Conservation (phyloP, 495 filamentous ascomycete species). For the Tuber microsphaerosporum region DNA sequence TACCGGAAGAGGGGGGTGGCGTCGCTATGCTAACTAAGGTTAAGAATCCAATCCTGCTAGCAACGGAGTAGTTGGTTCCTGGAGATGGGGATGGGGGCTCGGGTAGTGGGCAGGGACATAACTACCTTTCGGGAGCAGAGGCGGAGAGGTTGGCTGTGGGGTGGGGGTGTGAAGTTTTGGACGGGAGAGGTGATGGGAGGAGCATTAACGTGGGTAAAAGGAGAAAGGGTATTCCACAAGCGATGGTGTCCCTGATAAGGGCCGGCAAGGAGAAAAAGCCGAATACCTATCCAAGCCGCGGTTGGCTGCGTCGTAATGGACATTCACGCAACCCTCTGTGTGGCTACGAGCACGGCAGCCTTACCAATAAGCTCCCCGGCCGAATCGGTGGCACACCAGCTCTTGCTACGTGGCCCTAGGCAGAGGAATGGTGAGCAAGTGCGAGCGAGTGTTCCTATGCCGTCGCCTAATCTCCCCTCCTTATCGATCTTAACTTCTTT, state of each 20-base stretch:
- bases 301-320: conserved; percentile 78
- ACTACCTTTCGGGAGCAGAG: conserved; percentile 57
- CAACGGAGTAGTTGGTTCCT: conserved; percentile 60
- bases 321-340: conserved; percentile 60
- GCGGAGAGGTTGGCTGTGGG: conserved; percentile 59
- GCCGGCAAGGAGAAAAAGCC: conserved; percentile 41
- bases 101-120: conserved; percentile 52
- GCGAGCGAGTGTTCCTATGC: conserved; percentile 11
- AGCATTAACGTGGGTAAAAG: conserved; percentile 63
- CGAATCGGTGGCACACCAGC: conserved; percentile 83
- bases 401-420: conserved; percentile 82
- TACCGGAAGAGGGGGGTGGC: conserved; percentile 67
- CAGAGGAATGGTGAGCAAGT: conserved; percentile 57
- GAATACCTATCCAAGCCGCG: conserved; percentile 73
- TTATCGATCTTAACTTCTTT: background rate
- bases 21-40: conserved; percentile 64
- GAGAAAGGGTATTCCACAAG: background rate
- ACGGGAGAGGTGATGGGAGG: conserved; percentile 71
- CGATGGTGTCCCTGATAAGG: conserved; percentile 35
- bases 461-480: background rate
- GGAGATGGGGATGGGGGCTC: conserved; percentile 47
- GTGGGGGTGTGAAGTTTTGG: conserved; percentile 70
- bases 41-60: conserved; percentile 72
- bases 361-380: conserved; percentile 83
- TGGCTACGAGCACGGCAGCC: conserved; percentile 76